These are phyloP conservation scores for Aspergillus bombycis DNA, from an alignment of 2,329 filamentous ascomycete genomes.

Conservation along the genomic window DNA sequence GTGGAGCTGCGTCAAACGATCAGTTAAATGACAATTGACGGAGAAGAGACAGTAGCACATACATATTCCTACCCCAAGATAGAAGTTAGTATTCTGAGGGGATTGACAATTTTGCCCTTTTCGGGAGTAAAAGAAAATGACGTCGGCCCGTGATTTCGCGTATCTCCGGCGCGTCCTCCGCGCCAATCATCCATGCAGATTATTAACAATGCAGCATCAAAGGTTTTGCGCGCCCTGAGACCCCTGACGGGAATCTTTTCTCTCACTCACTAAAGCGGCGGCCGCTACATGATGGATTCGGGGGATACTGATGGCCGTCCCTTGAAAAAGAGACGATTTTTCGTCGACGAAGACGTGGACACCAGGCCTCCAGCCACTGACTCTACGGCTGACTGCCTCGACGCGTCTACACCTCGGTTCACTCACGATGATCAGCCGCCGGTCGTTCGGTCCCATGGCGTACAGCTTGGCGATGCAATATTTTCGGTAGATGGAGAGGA, in stretches of 20 bases:
- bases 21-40: background rate
- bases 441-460: background rate
- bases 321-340: slow-evolving; percentile 66
- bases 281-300: slow-evolving; percentile 34
- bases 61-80: background rate
- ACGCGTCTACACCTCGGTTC: slow-evolving; percentile 23
- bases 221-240: background rate
- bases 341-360: slow-evolving; percentile 52
- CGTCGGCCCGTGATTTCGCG: slow-evolving; percentile 35
- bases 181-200: background rate
- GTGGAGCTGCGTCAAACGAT: background rate
- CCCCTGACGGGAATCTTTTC: background rate
- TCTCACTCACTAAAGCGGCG: too few species aligned
- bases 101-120: background rate
- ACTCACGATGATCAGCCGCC: background rate
- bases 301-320: slow-evolving; percentile 56
- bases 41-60: background rate
- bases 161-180: slow-evolving; percentile 38
- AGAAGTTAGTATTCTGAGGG: background rate
- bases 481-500: background rate
- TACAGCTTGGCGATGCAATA: background rate
- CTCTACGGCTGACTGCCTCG: slow-evolving; percentile 9
- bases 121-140: slow-evolving; percentile 11
- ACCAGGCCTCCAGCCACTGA: slow-evolving; percentile 22
- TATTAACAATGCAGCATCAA: slow-evolving; percentile 10